Base-by-base conservation (phyloP, 805 yeast genomes). In the Wickerhamiella kurtzmanii region DNA sequence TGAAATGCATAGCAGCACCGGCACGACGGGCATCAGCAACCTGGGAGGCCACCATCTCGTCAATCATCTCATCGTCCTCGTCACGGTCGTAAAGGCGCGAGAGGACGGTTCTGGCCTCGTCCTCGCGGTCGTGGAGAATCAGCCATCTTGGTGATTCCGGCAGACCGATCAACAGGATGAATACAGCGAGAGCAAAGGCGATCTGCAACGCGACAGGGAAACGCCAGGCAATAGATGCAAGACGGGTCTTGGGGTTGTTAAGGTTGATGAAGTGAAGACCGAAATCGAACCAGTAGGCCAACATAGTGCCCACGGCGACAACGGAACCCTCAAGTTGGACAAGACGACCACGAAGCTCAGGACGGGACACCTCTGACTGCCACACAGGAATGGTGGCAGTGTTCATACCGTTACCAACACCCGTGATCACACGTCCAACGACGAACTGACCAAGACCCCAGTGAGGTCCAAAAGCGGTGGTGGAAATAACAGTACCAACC, bases 71-170 rank as follows among this genome's bases (percentile, higher is more conserved):
- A 38, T 53, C 46, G 37, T 51, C 57, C 41, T 45, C 48, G 38
- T 55, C 41, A 15, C n/a, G 37, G 39, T 49, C 40, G 37, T 47
- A 60, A 50, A 73, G 69, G 57, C 75, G 67, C 58, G 73, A 71
- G 50, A 75, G 71, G 44, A 78, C 71, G 47, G 71, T 75, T 46
- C 56, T 53, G 19, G 62, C 67, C 48, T 63, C 67, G 62, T 66
- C 59, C 69, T 69, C 50, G 64, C 73, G 54, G 59, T 81, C 80
- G 55, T 80, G 77, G 56, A 77, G 77, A 9, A 89, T 84, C 58
- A 75, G 78, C 68, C 74, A 88, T 51, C 96, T 71, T 0, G 96
- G 96, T 41, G 89, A 77, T 63, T 88, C 96, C 1, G 97, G 96
- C 21, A 88, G 65, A 40, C 77, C 73, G 39, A 75, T 57, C 37